Base-by-base conservation (phyloP, 192 early-diverging fungal species). In the Entomortierella chlamydospora region DNA sequence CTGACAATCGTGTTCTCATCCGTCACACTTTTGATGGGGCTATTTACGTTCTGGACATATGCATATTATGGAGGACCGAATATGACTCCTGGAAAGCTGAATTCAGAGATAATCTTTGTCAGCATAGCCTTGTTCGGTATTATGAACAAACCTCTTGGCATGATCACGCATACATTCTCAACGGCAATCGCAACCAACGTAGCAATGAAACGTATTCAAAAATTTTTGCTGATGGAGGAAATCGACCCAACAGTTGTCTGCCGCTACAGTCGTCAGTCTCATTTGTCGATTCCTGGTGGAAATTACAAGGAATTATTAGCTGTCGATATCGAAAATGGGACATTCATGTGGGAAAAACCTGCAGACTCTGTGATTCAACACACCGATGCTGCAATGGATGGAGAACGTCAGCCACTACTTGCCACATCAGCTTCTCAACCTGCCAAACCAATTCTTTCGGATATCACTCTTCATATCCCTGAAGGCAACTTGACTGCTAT, bases 111-210 rank as follows among this genome's bases (percentile, higher is more conserved):
- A 4, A 45, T 78, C 29, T 78, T 78, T 45, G 74, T 78, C 22
- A 45, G 49, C 10, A 70, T 78, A 29, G 52, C 60, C 18, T 39
- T 78, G 17, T 78, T 78, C 49, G 39, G 51, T 17, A 69, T 70
- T 39, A 25, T 78, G 47, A 47, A 34, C 3, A 25, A 29, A 0
- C 74, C 74, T 2, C 63, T 78, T 20, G 66, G 55, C 7, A 26
- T 57, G 30, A 33, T 57, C 55, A 26, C 55, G 2, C 30, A 33
- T 20, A 9, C 31, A 9, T 30, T 57, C 31, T 57, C 55, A 54
- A 79, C 84, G 7, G 70, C 85, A 28, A 84, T 86, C 33, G 85
- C 85, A 54, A 81, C 88, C 25, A 83, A 78, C 28, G 87, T 91
- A 50, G 89, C 87, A 28, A 68, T 91, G 49, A 70, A 69, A 18